A percentile compares a stretch with the other conserved stretches of the same genome.
Conservation (phyloP, 2,329 filamentous ascomycete species). For the Phialophora macrospora region DNA sequence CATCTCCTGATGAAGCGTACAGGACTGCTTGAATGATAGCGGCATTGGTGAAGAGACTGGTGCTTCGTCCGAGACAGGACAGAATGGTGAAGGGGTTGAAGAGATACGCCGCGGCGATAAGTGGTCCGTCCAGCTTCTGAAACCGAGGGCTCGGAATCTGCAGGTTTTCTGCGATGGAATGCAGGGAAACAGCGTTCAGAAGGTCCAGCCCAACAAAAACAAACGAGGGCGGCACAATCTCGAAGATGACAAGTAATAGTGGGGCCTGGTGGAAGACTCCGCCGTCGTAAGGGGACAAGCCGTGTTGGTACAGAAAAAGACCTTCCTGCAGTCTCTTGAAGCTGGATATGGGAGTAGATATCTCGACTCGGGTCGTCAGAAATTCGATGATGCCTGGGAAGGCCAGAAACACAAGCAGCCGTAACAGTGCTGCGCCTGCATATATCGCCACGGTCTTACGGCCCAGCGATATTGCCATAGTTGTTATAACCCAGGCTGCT, state of each 20-base stretch:
- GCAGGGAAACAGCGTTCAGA: slow-evolving; percentile 77
- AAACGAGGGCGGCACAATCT: slow-evolving; percentile 80
- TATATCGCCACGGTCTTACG: slow-evolving; percentile 71
- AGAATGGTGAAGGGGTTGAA: slow-evolving; percentile 95
- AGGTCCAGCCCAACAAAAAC: slow-evolving; percentile 83
- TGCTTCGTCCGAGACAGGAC: slow-evolving; percentile 87
- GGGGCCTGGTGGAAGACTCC: slow-evolving; percentile 86
- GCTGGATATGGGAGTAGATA: slow-evolving; percentile 95
- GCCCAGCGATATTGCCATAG: slow-evolving; percentile 57
- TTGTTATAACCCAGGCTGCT: slow-evolving; percentile 10
- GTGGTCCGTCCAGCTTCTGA: slow-evolving; percentile 28
- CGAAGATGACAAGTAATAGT: slow-evolving; percentile 87
- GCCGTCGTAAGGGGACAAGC: slow-evolving; percentile 95
- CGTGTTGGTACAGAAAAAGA: slow-evolving; percentile 91
- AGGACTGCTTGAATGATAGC: slow-evolving; percentile 83
- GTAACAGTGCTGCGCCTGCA: slow-evolving; percentile 73
- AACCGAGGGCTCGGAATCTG: slow-evolving; percentile 36
- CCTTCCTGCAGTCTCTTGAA: slow-evolving; percentile 99
- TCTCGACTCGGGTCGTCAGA: slow-evolving; percentile 88
- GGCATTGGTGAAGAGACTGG: slow-evolving; percentile 84
- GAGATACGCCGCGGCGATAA: slow-evolving; percentile 67
- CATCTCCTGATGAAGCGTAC: slow-evolving; percentile 75
- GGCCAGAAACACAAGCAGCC: slow-evolving; percentile 76
- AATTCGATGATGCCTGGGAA: slow-evolving; percentile 85
- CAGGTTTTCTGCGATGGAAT: slow-evolving; percentile 65